Conservation (phyloP, 768 basidiomycete genomes). For the Boletus huronensis region DNA sequence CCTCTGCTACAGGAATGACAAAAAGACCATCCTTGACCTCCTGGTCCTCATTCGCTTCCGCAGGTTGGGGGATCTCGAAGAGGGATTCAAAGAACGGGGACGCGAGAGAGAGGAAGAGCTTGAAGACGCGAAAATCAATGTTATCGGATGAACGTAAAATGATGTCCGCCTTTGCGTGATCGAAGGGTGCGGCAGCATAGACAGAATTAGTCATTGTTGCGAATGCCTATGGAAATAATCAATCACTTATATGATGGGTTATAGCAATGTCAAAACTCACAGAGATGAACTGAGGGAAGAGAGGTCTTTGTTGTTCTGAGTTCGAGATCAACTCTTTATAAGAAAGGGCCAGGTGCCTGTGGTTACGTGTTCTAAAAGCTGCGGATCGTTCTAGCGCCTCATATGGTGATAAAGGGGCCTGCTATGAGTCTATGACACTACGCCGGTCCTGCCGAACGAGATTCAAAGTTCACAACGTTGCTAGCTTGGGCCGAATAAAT, state of each 20-base stretch:
- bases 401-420: neutral
- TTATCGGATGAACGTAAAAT: neutral
- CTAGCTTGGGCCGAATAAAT: neutral
- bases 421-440: neutral
- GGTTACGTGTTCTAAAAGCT: neutral
- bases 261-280: neutral
- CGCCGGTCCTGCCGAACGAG: too few relatives aligned
- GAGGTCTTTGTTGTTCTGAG: neutral
- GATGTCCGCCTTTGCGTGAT: slow-evolving; percentile 6
- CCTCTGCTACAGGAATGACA: neutral
- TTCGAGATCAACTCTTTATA: neutral
- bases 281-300: neutral
- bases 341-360: neutral
- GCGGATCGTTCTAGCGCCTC: neutral
- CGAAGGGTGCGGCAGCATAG: slow-evolving; percentile 16
- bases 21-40: neutral
- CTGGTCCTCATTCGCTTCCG: neutral
- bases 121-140: neutral
- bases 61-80: neutral
- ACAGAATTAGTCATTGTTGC: neutral
- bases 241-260: neutral
- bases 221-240: neutral
- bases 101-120: neutral
- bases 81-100: neutral
- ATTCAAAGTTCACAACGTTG: neutral